phyloP scores from a whole-genome alignment of 768 basidiomycete genomes.

The Dioszegia crocea region DNA sequence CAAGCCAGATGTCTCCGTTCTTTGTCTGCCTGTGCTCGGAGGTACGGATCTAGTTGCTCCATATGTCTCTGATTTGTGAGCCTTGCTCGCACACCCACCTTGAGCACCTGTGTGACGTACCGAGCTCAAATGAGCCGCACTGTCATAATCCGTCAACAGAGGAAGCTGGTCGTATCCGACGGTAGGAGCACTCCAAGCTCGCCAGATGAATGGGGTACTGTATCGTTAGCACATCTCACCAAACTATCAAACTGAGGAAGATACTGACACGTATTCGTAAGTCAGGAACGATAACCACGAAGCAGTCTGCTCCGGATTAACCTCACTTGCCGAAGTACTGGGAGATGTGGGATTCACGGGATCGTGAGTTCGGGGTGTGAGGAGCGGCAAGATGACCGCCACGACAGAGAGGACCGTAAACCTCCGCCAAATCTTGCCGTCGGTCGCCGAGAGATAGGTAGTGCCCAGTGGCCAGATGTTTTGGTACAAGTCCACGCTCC shows the following conservation, averaged over 20 bases:
- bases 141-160: conserved; percentile 54
- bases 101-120: conserved; percentile 8
- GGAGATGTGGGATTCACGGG: conserved; percentile 52
- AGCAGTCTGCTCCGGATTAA: conserved; percentile 57
- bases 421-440: conserved; percentile 59
- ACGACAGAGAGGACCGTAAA: conserved; percentile 54
- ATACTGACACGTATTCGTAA: conserved; percentile 55
- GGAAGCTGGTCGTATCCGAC: conserved; percentile 52
- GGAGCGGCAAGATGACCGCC: conserved; percentile 57
- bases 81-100: no score
- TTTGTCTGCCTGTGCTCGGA: conserved; percentile 42
- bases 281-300: conserved; percentile 53
- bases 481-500: conserved; percentile 58
- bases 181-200: conserved; percentile 39
- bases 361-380: conserved; percentile 59
- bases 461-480: conserved; percentile 60
- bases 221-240: not conserved
- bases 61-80: conserved; percentile 30
- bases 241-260: not conserved
- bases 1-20: conserved; percentile 55
- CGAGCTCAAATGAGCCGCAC: conserved; percentile 43
- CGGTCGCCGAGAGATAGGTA: conserved; percentile 55
- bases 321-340: no score
- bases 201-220: conserved; percentile 52
- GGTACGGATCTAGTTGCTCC: conserved; percentile 51